These are phyloP conservation scores for Lobosporangium transversale DNA, from an alignment of 192 early-diverging fungal genomes.

Conservation along the genomic window DNA sequence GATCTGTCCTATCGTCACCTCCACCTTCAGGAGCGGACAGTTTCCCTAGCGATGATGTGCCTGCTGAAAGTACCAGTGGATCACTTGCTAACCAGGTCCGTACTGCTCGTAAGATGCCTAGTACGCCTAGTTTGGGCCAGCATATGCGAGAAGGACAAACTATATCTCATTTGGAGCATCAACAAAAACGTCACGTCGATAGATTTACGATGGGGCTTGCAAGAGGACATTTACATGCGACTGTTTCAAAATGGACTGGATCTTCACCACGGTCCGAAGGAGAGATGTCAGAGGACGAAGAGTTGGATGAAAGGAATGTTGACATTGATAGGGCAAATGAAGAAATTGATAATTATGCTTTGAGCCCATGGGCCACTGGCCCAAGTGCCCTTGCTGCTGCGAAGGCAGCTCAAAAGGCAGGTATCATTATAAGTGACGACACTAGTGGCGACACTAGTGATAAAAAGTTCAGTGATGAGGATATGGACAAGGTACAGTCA, in stretches of 20 bases:
- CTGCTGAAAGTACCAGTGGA: not conserved
- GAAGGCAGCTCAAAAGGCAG: too few species aligned
- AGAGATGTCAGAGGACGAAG: conserved; percentile 13
- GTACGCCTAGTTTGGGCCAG: conserved; percentile 23
- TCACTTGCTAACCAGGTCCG: too few species aligned
- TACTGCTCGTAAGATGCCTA: conserved; percentile 25
- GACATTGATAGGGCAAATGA: conserved; percentile 14
- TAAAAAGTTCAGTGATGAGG: not conserved
- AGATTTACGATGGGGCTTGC: not conserved
- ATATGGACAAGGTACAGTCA: not conserved
- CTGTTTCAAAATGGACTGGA: conserved; percentile 2
- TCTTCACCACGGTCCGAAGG: conserved; percentile 22
- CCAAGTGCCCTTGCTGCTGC: not conserved
- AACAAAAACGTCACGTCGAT: not conserved
- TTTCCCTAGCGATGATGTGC: too few species aligned
- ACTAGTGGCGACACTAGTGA: too few species aligned
- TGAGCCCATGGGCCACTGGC: conserved; percentile 21
- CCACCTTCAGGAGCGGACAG: too few species aligned
- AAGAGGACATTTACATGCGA: conserved; percentile 2
- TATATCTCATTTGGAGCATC: not conserved
- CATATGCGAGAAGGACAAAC: conserved; percentile 2
- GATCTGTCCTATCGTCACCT: conserved; percentile 20
- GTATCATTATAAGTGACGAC: too few species aligned
- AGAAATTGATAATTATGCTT: conserved; percentile 18
- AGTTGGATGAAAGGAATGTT: not conserved